Base-by-base conservation (phyloP, 1,284 basidiomycete species). In the Farysia itapuensis region DNA sequence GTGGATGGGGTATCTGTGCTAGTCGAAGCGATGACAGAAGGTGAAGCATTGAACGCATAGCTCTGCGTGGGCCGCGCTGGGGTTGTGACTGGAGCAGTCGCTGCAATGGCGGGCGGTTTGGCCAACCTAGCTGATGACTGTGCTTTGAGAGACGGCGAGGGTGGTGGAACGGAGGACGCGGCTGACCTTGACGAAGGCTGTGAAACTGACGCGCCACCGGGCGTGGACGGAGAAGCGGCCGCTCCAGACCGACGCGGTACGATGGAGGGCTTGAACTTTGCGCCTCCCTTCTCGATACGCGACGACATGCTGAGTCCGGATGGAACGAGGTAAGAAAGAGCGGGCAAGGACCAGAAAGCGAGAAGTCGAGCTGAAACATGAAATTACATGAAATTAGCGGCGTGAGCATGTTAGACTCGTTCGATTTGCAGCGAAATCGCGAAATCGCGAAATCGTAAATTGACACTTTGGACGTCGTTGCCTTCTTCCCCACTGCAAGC, bases 201-300 rank as follows among this genome's bases (percentile, higher is more conserved):
- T n/a, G n/a, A n/a, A n/a, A n/a, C n/a, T n/a, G n/a, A n/a, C n/a
- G n/a, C n/a, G n/a, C n/a, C n/a, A 7, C 22, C 21, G 4, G 34
- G 4, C 30, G 41, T 21, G 20, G 23, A 21, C 28, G 18, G 29
- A 9, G 32, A 29, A 8, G 34, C 2, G 9, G 45, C 13, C 7
- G 47, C 37, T 12, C 39, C 47, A 0, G 53, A 43, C 30, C 46
- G 34, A 18, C 60, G 44, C 19, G 60, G 60, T 12, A 58, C 54
- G 31, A 64, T 64, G 30, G 60, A 53, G 14, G 60, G 60, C 41
- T 58, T 64, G 50, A 64, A 64, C 14, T 50, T 45, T 23, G 60
- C 48, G 19, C 60, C 54, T 14, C 60, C 60, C 46, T 64, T 64
- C 46, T 64, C 60, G 47, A 64, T 64, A 39, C 60, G 49, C 41